These are phyloP conservation scores for Suhomyces xylopsoci DNA, from an alignment of 805 yeast genomes.

Conservation along the genomic window DNA sequence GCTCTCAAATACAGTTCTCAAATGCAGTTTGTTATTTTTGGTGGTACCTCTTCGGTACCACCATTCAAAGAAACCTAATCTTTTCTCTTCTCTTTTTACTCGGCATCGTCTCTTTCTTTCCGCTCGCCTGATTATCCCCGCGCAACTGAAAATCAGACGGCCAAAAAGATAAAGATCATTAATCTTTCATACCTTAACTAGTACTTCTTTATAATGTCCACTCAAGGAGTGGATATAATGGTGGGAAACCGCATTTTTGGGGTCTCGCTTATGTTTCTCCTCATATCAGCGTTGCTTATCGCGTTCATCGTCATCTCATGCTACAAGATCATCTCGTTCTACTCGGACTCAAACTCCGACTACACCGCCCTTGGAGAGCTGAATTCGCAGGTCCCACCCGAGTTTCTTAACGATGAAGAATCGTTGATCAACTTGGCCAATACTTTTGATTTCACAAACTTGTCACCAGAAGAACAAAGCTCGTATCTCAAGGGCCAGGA, in stretches of 20 bases:
- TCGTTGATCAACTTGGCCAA: slow-evolving; percentile 32
- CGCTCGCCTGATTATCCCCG: background rate
- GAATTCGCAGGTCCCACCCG: slow-evolving; percentile 28
- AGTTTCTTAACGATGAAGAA: slow-evolving; percentile 41
- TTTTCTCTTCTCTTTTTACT: too few species aligned
- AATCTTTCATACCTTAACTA: too few species aligned
- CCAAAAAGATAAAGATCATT: too few species aligned
- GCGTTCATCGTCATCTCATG: background rate
- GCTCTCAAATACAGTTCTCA: too few species aligned
- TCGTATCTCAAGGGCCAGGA: slow-evolving; percentile 35
- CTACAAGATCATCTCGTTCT: background rate
- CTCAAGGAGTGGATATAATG: background rate
- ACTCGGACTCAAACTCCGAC: slow-evolving; percentile 1
- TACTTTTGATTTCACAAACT: slow-evolving; percentile 31
- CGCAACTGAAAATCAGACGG: background rate
- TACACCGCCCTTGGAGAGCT: slow-evolving; percentile 3
- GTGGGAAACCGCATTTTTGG: background rate
- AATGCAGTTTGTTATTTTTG: too few species aligned
- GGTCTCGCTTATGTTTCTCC: background rate
- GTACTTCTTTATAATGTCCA: background rate
- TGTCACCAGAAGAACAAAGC: slow-evolving; percentile 42
- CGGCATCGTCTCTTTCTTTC: too few species aligned
- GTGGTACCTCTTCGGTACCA: too few species aligned
- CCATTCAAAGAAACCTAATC: too few species aligned
- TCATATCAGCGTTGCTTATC: background rate